Evolutionary conservation across 1,139 yeast species (phyloP).

Genomic region (Saccharomycopsis hybrid): DNA sequence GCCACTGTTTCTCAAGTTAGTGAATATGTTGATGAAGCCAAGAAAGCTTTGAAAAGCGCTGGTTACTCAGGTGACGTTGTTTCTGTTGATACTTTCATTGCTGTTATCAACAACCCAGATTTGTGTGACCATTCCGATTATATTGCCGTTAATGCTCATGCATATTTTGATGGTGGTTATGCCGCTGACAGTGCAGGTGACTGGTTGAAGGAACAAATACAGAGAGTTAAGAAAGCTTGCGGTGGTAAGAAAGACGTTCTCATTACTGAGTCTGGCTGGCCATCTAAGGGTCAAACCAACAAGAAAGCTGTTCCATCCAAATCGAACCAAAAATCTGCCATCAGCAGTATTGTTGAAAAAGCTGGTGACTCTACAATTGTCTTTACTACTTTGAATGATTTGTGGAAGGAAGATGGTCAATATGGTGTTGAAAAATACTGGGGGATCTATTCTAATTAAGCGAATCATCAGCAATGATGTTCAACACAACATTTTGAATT

Average conservation of each 20-base stretch:
- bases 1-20: slow-evolving; percentile 53
- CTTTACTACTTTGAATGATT: slow-evolving; percentile 79
- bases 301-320: slow-evolving; percentile 64
- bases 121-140: slow-evolving; percentile 73
- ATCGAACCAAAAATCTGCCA: slow-evolving; percentile 58
- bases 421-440: slow-evolving; percentile 75
- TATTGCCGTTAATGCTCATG: slow-evolving; percentile 84
- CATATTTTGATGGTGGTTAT: slow-evolving; percentile 74
- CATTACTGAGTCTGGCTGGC: slow-evolving; percentile 90
- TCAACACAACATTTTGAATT: no score
- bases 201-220: slow-evolving; percentile 66
- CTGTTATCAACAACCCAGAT: slow-evolving; percentile 68
- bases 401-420: slow-evolving; percentile 73
- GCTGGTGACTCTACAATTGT: slow-evolving; percentile 57
- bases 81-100: slow-evolving; percentile 80
- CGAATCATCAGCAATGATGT: no score
- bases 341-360: slow-evolving; percentile 46
- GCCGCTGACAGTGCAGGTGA: slow-evolving; percentile 62
- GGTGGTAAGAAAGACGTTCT: slow-evolving; percentile 55
- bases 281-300: slow-evolving; percentile 63
- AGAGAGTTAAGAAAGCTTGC: slow-evolving; percentile 53
- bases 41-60: slow-evolving; percentile 46
- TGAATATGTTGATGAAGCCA: slow-evolving; percentile 49
- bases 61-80: slow-evolving; percentile 79
- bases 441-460: slow-evolving; percentile 49